Evolutionary conservation across 805 yeast genomes (phyloP).

Genomic region (Metschnikowia picachoensis): DNA sequence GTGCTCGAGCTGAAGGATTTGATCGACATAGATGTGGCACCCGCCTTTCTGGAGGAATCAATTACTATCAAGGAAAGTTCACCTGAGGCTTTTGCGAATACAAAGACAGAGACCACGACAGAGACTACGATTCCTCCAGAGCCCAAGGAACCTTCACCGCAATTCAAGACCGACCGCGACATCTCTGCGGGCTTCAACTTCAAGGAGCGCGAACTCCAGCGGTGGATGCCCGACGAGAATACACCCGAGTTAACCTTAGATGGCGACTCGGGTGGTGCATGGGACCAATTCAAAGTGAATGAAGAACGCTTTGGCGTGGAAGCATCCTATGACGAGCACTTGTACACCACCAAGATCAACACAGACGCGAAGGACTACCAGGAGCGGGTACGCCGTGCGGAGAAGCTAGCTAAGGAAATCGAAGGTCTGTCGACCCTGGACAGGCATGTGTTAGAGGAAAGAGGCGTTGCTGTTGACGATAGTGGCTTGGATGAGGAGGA

Average conservation of each 20-base stretch:
- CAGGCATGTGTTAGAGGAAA: constrained; percentile 85
- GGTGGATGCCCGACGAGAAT: constrained; percentile 74
- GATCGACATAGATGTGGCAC: constrained; percentile 38
- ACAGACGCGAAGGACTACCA: constrained; percentile 69
- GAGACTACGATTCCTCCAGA: constrained; percentile 7
- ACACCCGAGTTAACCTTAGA: constrained; percentile 36
- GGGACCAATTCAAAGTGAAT: constrained; percentile 97
- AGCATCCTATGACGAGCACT: constrained; percentile 77
- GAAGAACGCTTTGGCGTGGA: constrained; percentile 84
- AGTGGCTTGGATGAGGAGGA: constrained; percentile 93
- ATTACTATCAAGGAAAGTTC: constrained; percentile 7
- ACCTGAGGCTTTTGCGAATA: neutral
- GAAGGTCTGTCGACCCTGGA: constrained; percentile 64
- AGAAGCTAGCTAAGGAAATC: constrained; percentile 76
- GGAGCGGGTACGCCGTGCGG: constrained; percentile 65
- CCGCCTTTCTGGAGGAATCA: constrained; percentile 22
- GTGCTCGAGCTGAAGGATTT: constrained; percentile 49
- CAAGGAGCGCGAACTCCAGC: constrained; percentile 70
- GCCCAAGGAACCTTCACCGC: neutral
- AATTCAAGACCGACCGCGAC: constrained; percentile 81
- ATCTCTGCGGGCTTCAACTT: constrained; percentile 51
- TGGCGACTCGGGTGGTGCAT: constrained; percentile 30
- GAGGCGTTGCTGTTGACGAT: constrained; percentile 75
- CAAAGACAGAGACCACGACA: constrained; percentile 6
- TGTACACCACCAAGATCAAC: constrained; percentile 78